Evolutionary conservation across 306 rosid species (phyloP), one percentile per base, ranked within the genome.

Genomic region (Myrica gale): DNA sequence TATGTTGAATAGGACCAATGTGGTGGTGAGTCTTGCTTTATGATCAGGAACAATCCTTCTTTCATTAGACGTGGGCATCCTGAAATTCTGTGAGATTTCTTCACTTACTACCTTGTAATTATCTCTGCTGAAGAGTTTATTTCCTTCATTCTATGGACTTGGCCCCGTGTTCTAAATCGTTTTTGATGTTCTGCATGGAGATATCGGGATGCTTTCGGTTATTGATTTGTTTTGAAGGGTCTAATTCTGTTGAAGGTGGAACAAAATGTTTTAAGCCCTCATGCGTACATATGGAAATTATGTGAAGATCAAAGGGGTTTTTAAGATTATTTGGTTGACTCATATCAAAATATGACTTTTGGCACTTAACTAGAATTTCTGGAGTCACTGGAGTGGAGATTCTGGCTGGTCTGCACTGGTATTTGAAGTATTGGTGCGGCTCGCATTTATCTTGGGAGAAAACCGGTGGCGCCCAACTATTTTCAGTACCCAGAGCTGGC

Each of bases 361-460:
- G 72, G 70, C 54, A 47, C 50, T 61, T 42, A 16, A 61, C 51
- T 57, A 93, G 97, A 67, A 89, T 91, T 74, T 69, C 76, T 53
- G 98, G 98, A 78, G 71, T 85, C 70, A 89, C 92, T 6, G 98
- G 96, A 41, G 98, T 93, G 83, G 98, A 93, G 62, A 86, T 89
- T 79, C 84, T 84, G 62, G 85, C 92, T 53, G 98, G 93, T 79
- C 84, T 93, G 66, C 93, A 91, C 78, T 91, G 98, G 96, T 93
- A 91, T 71, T 67, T 93, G 80, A 93, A 93, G 85, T 62, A 88
- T 68, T 83, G 79, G 89, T 93, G 96, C 56, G 89, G 92, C 72
- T 83, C 89, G 58, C 98, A 93, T 82, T 81, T 91, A 78, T 93
- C 96, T 26, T 93, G 98, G 98, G 96, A 93, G 68, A 93, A 91